Evolutionary conservation across 106 monocot species (phyloP).

Genomic region (Dioscorea zingiberensis): DNA sequence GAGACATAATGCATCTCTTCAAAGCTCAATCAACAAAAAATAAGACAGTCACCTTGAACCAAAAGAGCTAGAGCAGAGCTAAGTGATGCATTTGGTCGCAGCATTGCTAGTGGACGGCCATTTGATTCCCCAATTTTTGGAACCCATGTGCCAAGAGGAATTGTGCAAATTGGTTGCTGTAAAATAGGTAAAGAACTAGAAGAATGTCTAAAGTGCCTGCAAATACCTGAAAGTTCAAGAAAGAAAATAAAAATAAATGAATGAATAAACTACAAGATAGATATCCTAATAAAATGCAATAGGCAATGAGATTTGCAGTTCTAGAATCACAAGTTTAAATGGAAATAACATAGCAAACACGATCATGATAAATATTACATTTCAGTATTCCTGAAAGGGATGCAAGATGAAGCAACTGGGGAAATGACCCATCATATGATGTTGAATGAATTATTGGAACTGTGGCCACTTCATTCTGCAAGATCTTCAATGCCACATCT

Average conservation of each 20-base stretch:
- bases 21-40: background rate
- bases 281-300: background rate
- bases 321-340: too few species aligned
- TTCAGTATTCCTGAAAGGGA: constrained; percentile 85
- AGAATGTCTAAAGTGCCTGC: constrained; percentile 85
- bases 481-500: constrained; percentile 82
- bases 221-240: constrained; percentile 58
- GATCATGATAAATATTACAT: constrained; percentile 38
- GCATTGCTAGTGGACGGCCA: constrained; percentile 61
- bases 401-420: constrained; percentile 81
- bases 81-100: constrained; percentile 73
- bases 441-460: constrained; percentile 81
- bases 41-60: constrained; percentile 61
- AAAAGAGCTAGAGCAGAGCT: constrained; percentile 65
- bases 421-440: constrained; percentile 72
- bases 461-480: constrained; percentile 74
- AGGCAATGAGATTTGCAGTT: background rate
- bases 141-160: constrained; percentile 82
- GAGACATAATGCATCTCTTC: too few species aligned
- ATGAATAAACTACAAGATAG: too few species aligned
- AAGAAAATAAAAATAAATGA: background rate
- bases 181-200: constrained; percentile 68
- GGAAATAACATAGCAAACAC: background rate
- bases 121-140: constrained; percentile 86
- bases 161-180: constrained; percentile 61